Percentiles rank a stretch among this genome's conserved stretches.
Conservation (phyloP, 345 rosid species). For the Ceriops tagal region DNA sequence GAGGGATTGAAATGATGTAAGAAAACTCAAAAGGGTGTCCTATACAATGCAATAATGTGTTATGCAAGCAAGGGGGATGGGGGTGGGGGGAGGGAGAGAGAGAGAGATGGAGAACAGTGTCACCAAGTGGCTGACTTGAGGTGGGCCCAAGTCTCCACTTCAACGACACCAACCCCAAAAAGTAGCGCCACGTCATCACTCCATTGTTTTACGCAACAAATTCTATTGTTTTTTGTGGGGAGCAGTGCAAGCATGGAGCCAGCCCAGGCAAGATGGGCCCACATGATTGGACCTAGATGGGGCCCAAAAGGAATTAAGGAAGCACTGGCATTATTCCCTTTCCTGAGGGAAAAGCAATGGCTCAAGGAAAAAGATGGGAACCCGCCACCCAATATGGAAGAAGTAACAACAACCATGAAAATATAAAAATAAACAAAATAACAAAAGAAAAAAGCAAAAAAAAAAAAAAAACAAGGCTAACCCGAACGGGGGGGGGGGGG, state of each 20-base stretch:
- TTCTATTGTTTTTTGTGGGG: background rate
- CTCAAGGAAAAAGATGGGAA: conserved; percentile 35
- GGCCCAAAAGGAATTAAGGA: conserved; percentile 40
- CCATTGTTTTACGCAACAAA: conserved; percentile 42
- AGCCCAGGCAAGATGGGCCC: conserved; percentile 45
- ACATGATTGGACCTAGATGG: conserved; percentile 43
- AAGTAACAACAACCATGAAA: background rate
- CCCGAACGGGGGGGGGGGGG: conserved; percentile 80
- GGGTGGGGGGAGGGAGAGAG: background rate
- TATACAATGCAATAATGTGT: conserved; percentile 21
- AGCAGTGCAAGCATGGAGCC: conserved; percentile 5
- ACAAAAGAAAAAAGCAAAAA: conserved; percentile 1
- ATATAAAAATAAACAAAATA: background rate
- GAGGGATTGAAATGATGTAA: conserved; percentile 15
- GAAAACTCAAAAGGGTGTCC: background rate
- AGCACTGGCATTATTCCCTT: conserved; percentile 53
- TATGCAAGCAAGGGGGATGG: conserved; percentile 38
- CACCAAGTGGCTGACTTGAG: conserved; percentile 24
- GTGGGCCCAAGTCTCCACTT: conserved; percentile 56
- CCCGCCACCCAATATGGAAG: conserved; percentile 30
- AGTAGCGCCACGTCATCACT: conserved; percentile 38
- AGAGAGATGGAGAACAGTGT: background rate
- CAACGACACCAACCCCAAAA: conserved; percentile 39
- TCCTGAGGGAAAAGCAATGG: conserved; percentile 52
- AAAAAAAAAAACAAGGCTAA: background rate